A percentile compares a stretch with the other conserved stretches of the same genome.
Conservation (phyloP, 257 asterid species). For the Solanum piurae region DNA sequence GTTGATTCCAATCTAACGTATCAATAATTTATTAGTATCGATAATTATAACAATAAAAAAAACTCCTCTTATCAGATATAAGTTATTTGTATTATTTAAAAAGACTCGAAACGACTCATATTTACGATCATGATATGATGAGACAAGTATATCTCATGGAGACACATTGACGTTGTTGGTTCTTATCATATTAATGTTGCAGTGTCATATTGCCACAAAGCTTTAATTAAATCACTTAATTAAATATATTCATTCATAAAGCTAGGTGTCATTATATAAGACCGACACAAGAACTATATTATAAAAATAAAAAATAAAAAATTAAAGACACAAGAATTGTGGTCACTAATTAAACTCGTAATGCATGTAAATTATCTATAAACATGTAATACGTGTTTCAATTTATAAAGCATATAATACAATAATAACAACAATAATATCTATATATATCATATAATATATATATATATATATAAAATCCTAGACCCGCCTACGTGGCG, state of each 20-base stretch:
- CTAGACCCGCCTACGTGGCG: too few relatives aligned
- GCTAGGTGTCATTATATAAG: neutral
- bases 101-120: neutral
- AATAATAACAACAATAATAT: neutral
- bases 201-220: neutral
- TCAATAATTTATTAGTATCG: rapidly evolving
- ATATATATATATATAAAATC: too few relatives aligned
- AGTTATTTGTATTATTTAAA: neutral
- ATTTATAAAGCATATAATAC: neutral
- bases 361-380: neutral
- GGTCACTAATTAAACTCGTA: neutral
- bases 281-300: neutral
- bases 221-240: neutral
- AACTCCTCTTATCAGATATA: neutral
- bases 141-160: conserved; percentile 6
- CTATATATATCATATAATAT: too few relatives aligned
- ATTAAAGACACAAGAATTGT: neutral
- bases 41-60: neutral
- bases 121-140: neutral
- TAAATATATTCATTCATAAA: neutral
- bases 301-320: too few relatives aligned
- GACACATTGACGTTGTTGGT: conserved; percentile 13
- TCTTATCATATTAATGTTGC: neutral
- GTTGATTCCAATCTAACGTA: rapidly evolving
- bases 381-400: neutral